A percentile compares a stretch with the other conserved stretches of the same genome.
phyloP scores from a whole-genome alignment of 164 flowering plant species.

The Pachysandra terminalis region DNA sequence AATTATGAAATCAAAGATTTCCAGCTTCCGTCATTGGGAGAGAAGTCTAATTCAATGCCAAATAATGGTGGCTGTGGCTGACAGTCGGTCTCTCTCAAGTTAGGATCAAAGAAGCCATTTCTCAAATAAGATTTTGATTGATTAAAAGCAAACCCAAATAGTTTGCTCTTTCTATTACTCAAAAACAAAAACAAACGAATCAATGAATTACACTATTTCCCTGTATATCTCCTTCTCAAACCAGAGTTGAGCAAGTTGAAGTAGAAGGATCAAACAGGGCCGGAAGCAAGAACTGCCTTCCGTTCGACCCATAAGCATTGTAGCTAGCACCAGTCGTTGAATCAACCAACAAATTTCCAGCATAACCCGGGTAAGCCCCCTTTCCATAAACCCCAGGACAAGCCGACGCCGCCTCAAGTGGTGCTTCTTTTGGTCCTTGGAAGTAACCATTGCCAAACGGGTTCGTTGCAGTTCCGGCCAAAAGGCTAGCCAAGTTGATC shows the following conservation, averaged over 20 bases:
- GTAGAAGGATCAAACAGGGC: constrained; percentile 51
- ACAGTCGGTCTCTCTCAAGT: no score
- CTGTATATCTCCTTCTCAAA: constrained; percentile 11
- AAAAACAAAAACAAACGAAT: no score
- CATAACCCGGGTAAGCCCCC: constrained; percentile 63
- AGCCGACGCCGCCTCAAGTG: constrained; percentile 57
- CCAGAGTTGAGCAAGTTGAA: constrained; percentile 40
- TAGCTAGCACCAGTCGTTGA: constrained; percentile 44
- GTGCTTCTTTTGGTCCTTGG: constrained; percentile 45
- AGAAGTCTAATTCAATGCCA: no score
- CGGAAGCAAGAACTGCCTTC: constrained; percentile 53
- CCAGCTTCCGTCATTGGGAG: no score
- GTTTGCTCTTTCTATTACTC: no score
- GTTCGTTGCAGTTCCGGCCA: constrained; percentile 59
- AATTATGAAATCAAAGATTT: no score
- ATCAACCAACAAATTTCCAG: constrained; percentile 50
- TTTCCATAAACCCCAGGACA: constrained; percentile 53
- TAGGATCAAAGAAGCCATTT: no score
- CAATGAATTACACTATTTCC: no score
- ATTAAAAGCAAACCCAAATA: no score
- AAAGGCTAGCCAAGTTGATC: constrained; percentile 45
- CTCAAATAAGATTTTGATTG: no score
- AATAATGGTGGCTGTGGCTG: no score
- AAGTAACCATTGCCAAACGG: constrained; percentile 55
- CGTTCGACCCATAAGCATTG: constrained; percentile 50